Base-by-base conservation (phyloP, 108 stramenopile species). In the Cyclotella atomus region DNA sequence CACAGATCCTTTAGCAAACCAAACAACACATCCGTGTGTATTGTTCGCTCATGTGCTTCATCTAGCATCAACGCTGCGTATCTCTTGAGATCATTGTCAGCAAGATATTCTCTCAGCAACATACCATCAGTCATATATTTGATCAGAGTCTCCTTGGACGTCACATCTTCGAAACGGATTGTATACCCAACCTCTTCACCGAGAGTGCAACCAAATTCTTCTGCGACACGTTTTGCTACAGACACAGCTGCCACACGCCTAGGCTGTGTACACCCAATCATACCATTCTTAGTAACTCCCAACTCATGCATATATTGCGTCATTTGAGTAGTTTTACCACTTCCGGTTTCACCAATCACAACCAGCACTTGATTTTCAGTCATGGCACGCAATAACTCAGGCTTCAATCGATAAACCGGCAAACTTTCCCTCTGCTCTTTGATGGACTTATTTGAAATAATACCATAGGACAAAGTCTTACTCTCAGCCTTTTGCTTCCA, bases 111-210 rank as follows among this genome's bases (percentile, higher is more conserved):
- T 95, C 98, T 89, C 97, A 99, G 96, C 15, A 99, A 77, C 95
- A 98, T 98, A 50, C 98, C 99, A 84, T 99, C 99, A 15, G 99
- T 99, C 98, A 98, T 98, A 88, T 98, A 99, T 87, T 99, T 99
- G 65, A 99, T 94, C 23, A 96, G 88, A 4, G 97, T 97, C 33
- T 91, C 82, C 24, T 89, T 82, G 9, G 90, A 92, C 2, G 99
- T 99, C 43, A 94, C 89, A 85, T 99, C 99, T 62, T 99, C 98
- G 83, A 99, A 99, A 53, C 99, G 96, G 73, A 99, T 98, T 2
- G 93, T 89, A 84, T 98, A 99, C 3, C 98, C 99, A 14, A 99
- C 98, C 73, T 98, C 92, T 65, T 95, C 91, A 8, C 96, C 98
- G 0, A 97, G 72, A 20, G 88, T 80, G 61, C 99, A 98, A 19